Conservation (phyloP, 306 rosid genomes). For the Quercus dentata region DNA sequence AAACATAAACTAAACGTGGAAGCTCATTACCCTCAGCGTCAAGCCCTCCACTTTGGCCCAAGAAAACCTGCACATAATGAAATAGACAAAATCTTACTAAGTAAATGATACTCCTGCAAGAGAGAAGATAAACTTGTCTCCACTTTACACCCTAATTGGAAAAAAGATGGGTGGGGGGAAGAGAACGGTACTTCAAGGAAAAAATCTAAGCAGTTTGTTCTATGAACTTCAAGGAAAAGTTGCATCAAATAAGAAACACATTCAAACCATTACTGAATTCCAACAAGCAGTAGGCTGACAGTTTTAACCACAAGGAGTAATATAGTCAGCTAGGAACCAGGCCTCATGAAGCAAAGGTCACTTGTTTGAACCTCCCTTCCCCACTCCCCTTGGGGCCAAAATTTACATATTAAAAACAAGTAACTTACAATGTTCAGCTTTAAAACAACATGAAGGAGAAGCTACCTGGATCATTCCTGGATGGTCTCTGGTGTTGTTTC, state of each 20-base stretch:
- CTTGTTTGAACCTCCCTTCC: background rate
- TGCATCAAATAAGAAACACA: background rate
- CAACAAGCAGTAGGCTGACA: background rate
- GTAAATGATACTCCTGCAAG: background rate
- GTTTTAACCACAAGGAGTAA: background rate
- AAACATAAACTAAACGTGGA: constrained; percentile 90
- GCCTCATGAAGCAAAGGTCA: background rate
- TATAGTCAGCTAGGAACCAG: no score
- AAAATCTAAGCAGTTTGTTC: no score
- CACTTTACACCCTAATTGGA: background rate
- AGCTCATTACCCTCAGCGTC: constrained; percentile 95
- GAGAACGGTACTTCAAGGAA: no score
- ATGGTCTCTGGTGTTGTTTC: constrained; percentile 98
- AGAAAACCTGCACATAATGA: constrained; percentile 68
- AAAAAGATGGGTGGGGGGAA: no score
- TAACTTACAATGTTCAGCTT: no score
- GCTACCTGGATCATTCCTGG: constrained; percentile 98
- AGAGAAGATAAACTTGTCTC: background rate
- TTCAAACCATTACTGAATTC: background rate
- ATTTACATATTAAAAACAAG: no score
- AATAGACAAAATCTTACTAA: constrained; percentile 1
- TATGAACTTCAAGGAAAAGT: background rate
- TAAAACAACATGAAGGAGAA: constrained; percentile 12
- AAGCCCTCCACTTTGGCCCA: constrained; percentile 95
- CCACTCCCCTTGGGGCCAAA: no score